Conservation (phyloP, 2,329 filamentous ascomycete genomes). For the Chaetomium globosum region DNA sequence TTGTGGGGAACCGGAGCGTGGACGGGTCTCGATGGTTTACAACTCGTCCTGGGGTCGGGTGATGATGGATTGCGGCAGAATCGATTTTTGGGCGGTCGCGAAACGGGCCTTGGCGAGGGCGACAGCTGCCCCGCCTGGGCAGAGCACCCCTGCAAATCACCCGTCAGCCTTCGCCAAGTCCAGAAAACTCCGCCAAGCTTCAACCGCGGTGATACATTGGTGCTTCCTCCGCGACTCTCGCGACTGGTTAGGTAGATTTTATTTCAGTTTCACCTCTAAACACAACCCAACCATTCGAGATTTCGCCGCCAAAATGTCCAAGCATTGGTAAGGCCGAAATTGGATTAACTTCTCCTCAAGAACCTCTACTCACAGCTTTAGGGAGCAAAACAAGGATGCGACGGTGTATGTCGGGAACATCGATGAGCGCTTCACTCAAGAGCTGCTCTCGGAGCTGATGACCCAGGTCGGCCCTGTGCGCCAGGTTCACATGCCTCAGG, state of each 20-base stretch:
- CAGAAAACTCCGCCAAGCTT: slow-evolving; percentile 8
- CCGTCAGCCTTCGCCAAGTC: background rate
- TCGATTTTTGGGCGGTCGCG: slow-evolving; percentile 29
- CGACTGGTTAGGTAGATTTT: background rate
- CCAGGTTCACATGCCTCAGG: slow-evolving; percentile 97
- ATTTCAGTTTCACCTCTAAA: background rate
- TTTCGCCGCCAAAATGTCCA: slow-evolving; percentile 35
- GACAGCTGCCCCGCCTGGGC: slow-evolving; percentile 1
- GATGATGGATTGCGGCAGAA: slow-evolving; percentile 29
- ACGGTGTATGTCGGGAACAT: slow-evolving; percentile 98
- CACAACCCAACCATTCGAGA: background rate
- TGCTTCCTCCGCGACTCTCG: background rate
- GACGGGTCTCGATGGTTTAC: background rate
- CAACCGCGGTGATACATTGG: background rate
- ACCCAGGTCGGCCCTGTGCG: slow-evolving; percentile 95
- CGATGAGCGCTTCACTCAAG: slow-evolving; percentile 90
- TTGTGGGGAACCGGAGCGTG: slow-evolving; percentile 13
- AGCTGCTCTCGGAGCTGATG: slow-evolving; percentile 96
- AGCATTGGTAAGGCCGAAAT: slow-evolving; percentile 38
- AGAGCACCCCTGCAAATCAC: background rate
- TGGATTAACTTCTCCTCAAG: background rate
- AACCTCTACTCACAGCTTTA: slow-evolving; percentile 40
- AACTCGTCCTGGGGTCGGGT: background rate
- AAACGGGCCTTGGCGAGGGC: slow-evolving; percentile 18
- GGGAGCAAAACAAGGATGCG: slow-evolving; percentile 97